Evolutionary conservation across 768 basidiomycete species (phyloP).

Genomic region (Boletus speciosus): DNA sequence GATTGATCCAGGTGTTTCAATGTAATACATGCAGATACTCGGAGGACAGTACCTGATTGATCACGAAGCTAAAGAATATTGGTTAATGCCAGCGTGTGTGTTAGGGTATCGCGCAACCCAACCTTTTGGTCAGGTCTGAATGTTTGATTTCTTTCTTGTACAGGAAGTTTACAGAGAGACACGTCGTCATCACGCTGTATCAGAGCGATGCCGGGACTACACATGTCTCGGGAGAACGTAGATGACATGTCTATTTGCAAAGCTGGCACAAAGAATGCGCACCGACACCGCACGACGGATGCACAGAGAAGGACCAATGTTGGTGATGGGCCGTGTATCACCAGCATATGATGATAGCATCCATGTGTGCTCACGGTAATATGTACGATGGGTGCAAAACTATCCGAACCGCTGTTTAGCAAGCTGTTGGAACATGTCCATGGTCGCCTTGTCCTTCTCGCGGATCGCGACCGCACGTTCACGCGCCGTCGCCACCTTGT

Average conservation of each 20-base stretch:
- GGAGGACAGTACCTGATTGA: too few species aligned
- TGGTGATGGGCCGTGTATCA: not conserved
- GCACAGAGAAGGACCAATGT: not conserved
- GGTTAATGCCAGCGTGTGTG: too few species aligned
- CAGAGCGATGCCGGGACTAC: too few species aligned
- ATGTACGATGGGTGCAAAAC: not conserved
- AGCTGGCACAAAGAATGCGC: not conserved
- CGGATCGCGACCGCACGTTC: slow-evolving; percentile 63
- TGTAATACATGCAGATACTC: too few species aligned
- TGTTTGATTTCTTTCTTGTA: too few species aligned
- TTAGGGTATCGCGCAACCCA: too few species aligned
- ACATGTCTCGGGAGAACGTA: too few species aligned
- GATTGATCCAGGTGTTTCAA: too few species aligned
- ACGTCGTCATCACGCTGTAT: too few species aligned
- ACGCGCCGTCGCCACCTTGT: slow-evolving; percentile 46
- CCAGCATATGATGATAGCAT: not conserved
- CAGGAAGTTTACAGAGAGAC: too few species aligned
- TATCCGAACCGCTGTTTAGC: slow-evolving; percentile 75
- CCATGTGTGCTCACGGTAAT: slow-evolving; percentile 10
- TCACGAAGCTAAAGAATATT: too few species aligned
- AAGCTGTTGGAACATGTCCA: slow-evolving; percentile 94
- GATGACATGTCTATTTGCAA: not conserved
- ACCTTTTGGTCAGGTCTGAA: too few species aligned
- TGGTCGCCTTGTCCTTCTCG: slow-evolving; percentile 86
- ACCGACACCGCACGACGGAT: not conserved